Evolutionary conservation across 1,284 basidiomycete species (phyloP).

Genomic region (Violaceomyces palustris): DNA sequence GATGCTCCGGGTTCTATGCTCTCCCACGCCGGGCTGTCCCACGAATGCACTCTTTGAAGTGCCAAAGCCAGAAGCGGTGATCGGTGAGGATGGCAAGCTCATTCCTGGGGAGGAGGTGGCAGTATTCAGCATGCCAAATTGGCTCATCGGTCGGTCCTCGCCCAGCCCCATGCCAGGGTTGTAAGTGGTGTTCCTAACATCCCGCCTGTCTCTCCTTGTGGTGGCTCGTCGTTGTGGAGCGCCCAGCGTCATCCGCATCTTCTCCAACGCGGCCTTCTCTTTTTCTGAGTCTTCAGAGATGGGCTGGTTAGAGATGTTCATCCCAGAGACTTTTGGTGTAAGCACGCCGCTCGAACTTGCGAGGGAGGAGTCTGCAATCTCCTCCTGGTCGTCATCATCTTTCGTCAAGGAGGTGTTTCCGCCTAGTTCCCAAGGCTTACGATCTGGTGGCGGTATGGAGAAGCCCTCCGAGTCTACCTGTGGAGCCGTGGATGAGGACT

Average conservation of each 20-base stretch:
- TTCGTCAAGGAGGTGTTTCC: conserved; percentile 41
- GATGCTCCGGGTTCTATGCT: conserved; percentile 34
- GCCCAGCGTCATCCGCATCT: conserved; percentile 56
- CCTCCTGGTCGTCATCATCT: conserved; percentile 45
- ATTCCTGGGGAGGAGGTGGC: no score
- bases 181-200: conserved; percentile 56
- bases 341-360: no score
- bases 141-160: conserved; percentile 15
- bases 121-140: conserved; percentile 19
- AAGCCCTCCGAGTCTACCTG: conserved; percentile 58
- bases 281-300: conserved; percentile 56
- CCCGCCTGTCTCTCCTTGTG: conserved; percentile 55
- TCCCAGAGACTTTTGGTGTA: no score
- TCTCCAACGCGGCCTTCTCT: conserved; percentile 56
- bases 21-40: conserved; percentile 19
- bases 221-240: conserved; percentile 51
- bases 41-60: conserved; percentile 19
- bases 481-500: conserved; percentile 6
- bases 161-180: conserved; percentile 20
- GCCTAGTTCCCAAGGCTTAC: conserved; percentile 54
- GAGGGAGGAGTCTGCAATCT: no score
- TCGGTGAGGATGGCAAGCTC: no score
- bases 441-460: conserved; percentile 57
- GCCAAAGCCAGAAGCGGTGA: conserved; percentile 11
- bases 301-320: conserved; percentile 54